Evolutionary conservation across 2,329 filamentous ascomycete genomes (phyloP), one percentile per base, ranked within the genome.

Genomic region (Phaeosphaeria sp.): DNA sequence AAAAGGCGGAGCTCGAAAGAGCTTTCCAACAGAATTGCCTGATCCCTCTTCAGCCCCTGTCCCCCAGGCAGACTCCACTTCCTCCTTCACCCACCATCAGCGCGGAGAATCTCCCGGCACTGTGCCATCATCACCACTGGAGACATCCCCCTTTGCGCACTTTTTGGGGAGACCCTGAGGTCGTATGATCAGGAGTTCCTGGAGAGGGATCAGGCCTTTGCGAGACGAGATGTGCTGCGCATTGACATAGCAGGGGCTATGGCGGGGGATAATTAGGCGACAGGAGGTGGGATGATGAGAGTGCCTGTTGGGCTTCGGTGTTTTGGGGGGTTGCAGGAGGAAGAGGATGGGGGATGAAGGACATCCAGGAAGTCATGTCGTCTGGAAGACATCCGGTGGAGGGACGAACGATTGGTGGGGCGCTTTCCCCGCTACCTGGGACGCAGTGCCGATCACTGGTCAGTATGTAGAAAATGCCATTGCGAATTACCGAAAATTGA

Each of bases 31-130:
- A 30, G n/a, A 25, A 44, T 18, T 5, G 22, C 24, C 9, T 44
- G 18, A 36, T 51, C 33, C 50, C 48, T 27, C 44, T 51, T 8
- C 51, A 58, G 15, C 36, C 21, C 18, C 8, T 47, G 3, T 18
- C 42, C 30, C 30, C 8, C 30, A 7, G 8, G 3, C 30, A 36
- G 11, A 36, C 30, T 36, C 30, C 30, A 6, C 3, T 7, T 3
- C 6, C 6, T 7, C 8, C 15, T 13, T 36, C 30, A 3, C 6
- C 30, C 3, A 3, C 40, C n/a, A 3, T 43, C n/a, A 43, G 40
- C 40, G 8, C n/a, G 20, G 40, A 43, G 11, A 43, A 43, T 21
- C 40, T 43, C 11, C 3, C 40, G n/a, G 40, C n/a, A 43, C 40
- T 43, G 40, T 43, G 40, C 40, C 40, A 43, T 18, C 40, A 20